Evolutionary conservation across 805 yeast genomes (phyloP).

Genomic region (Zygosaccharomyces lentus): DNA sequence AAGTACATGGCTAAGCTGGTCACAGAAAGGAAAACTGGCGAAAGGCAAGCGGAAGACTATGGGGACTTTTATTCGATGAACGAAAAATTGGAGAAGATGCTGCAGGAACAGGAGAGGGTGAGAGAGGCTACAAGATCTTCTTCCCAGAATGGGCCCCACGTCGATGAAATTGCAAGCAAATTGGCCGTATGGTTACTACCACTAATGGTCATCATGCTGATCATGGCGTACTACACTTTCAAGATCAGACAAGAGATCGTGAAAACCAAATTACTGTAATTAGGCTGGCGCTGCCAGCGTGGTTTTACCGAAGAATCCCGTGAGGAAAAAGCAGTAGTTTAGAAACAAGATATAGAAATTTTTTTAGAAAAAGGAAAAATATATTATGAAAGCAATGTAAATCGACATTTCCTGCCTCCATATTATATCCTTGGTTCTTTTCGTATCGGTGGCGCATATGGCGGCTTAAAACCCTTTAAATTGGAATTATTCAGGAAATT

Average conservation of each 20-base stretch:
- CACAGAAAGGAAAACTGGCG: conserved; percentile 7
- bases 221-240: conserved; percentile 36
- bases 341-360: not conserved
- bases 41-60: conserved; percentile 16
- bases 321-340: not conserved
- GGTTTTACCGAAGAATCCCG: not conserved
- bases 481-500: conserved; percentile 45
- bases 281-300: not conserved
- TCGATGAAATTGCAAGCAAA: conserved; percentile 32
- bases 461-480: conserved; percentile 43
- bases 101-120: conserved; percentile 31
- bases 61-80: conserved; percentile 29
- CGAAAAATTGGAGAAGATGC: conserved; percentile 29
- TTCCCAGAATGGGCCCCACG: conserved; percentile 23
- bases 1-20: conserved; percentile 23
- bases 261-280: conserved; percentile 33
- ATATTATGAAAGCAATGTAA: not conserved
- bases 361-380: not conserved
- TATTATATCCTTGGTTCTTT: conserved; percentile 1
- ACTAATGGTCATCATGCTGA: conserved; percentile 26
- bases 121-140: conserved; percentile 25
- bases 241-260: conserved; percentile 35
- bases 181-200: conserved; percentile 32
- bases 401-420: not conserved
- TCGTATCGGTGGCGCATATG: conserved; percentile 31